These are phyloP conservation scores for Candida parachauliodes DNA, from an alignment of 805 yeast species.

Conservation along the genomic window DNA sequence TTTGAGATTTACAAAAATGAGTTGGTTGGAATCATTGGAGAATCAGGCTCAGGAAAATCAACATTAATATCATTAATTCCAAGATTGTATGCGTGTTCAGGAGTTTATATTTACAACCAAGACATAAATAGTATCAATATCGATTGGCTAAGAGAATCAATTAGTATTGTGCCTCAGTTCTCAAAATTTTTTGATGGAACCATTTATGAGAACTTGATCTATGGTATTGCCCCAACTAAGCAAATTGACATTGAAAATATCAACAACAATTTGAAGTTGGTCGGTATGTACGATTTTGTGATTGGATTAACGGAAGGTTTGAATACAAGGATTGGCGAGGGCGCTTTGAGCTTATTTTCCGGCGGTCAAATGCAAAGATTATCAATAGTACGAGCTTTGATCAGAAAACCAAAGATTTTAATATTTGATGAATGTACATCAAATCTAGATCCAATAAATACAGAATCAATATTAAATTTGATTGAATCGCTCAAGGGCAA, in stretches of 20 bases:
- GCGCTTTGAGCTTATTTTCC: constrained; percentile 49
- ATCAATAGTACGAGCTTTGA: constrained; percentile 76
- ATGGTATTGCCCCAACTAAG: constrained; percentile 42
- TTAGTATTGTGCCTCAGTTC: constrained; percentile 74
- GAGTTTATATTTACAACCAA: constrained; percentile 35
- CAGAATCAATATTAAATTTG: constrained; percentile 47
- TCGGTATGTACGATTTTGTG: constrained; percentile 55
- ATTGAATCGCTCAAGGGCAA: constrained; percentile 34
- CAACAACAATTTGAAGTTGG: constrained; percentile 36
- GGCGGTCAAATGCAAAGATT: constrained; percentile 91
- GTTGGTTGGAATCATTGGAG: constrained; percentile 70
- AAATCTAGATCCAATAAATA: constrained; percentile 68
- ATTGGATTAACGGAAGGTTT: constrained; percentile 53
- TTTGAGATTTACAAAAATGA: constrained; percentile 45
- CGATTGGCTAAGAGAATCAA: constrained; percentile 45
- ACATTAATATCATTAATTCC: constrained; percentile 60
- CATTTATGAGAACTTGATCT: constrained; percentile 64
- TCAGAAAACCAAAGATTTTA: constrained; percentile 61
- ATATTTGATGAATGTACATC: constrained; percentile 90
- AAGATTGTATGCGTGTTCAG: constrained; percentile 43
- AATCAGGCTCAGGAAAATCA: constrained; percentile 91
- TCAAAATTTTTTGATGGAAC: constrained; percentile 73
- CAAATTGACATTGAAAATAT: constrained; percentile 28
- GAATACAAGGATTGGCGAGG: constrained; percentile 49
- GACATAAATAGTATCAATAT: constrained; percentile 47